Evolutionary conservation across 2,329 filamentous ascomycete species (phyloP), one percentile per base, ranked within the genome.

Genomic region (Curvularia sp.): DNA sequence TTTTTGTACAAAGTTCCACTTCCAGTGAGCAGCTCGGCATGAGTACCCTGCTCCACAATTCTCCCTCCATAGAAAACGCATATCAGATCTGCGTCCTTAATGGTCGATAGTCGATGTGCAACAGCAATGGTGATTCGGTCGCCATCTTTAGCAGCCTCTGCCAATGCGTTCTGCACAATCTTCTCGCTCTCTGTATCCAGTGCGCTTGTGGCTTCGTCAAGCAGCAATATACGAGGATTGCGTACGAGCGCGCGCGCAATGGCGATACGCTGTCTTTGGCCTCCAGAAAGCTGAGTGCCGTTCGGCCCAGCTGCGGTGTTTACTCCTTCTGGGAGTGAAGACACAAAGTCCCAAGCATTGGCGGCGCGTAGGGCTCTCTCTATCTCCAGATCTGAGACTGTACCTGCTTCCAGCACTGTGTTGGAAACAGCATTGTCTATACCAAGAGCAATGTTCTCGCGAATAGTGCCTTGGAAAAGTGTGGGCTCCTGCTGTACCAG

Each of bases 11-110:
- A 63, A 10, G 75, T 76, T 24, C 65, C 70, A 51, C 61, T 54
- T 33, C 49, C 38, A 6, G 57, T 58, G 13, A 75, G 55, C 49
- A 80, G 56, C 61, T 79, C 71, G 24, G 65, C 63, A 65, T 80
- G 78, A 5, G 55, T 94, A 6, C 93, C 93, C 64, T 86, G 84
- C 80, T 97, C 93, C 1, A 93, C 89, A 43, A 97, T 86, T 53
- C 86, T 83, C 4, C 93, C 93, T 67, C 90, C 88, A 75, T 96
- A 92, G 74, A 97, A 93, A 7, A 97, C 93, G 66, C 94, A 96
- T 70, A 97, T 97, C 52, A 93, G 80, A 74, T 97, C 93, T 0
- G 93, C 93, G 75, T 94, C 93, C 75, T 96, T 92, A 62, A 97
- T 96, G 0, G 93, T 96, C 70, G 88, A 91, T 15, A 97, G 81